Evolutionary conservation across 1,139 yeast species (phyloP), one percentile per base, ranked within the genome.

Genomic region (Tardiomyces blankii): DNA sequence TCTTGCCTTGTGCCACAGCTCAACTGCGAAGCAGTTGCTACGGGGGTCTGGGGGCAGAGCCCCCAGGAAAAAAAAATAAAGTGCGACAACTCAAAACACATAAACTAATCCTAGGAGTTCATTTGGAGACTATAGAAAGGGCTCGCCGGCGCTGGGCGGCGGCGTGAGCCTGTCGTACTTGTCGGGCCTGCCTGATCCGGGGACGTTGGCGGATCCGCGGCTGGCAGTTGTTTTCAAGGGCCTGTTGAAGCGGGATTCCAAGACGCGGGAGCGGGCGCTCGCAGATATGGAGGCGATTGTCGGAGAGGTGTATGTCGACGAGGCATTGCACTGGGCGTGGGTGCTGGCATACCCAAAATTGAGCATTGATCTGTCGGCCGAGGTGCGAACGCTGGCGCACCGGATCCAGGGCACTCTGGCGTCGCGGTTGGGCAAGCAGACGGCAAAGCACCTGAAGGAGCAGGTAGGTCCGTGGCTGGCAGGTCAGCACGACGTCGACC

Each of bases 201-300:
- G 72, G 35, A 57, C 64, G n/a, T 61, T 89, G n/a, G 52, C 65
- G 2, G 73, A 79, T 46, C 71, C 89, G n/a, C 73, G 74, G 23
- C 59, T 84, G 46, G 74, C 74, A 38, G 70, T 89, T 18, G 68
- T 80, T 12, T 83, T 88, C 68, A 88, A 85, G 60, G 77, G 83
- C 14, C 64, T 89, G 41, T 60, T 81, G 59, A 89, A 88, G 62
- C 78, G 84, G 58, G 95, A 88, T 57, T 74, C 83, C 13, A 80
- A 78, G 19, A 91, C 98, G 0, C 84, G 81, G 58, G 95, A 87
- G 56, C 84, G 82, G 58, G 88, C 94, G 0, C 66, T 87, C 33
- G 63, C 56, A 11, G 58, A 63, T 2, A 59, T 60, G 2, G 55
- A 62, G 3, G 57, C 59, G 9, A 11, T 9, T 14, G 11, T 14